Evolutionary conservation across 306 rosid species (phyloP), one percentile per base, ranked within the genome.

Genomic region (Senna tora): DNA sequence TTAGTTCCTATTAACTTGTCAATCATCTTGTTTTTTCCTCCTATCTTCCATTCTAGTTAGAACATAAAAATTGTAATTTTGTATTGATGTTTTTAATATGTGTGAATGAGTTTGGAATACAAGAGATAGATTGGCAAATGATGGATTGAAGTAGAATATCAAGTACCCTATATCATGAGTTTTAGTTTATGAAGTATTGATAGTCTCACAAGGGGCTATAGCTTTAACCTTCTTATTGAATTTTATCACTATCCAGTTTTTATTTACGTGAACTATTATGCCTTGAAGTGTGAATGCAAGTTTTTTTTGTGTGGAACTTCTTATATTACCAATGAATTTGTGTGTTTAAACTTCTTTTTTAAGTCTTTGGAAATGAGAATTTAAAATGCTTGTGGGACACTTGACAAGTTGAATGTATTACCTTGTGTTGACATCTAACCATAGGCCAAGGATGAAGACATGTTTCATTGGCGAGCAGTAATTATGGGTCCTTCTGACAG

Each of bases 401-500:
- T 57, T n/a, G 52, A 72, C 64, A 55, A 43, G 53, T 47, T 47
- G 7, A n/a, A 38, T 41, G 21, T 39, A 25, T 67, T 45, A 75
- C 3, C 67, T 77, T 60, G 30, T 50, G 17, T 52, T 70, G 22
- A 39, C 49, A 3, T 41, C 9, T 53, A 32, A 78, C 45, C 49
- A 50, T 58, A 84, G 88, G 88, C 69, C 91, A 86, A 78, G 28
- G 88, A 84, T n/a, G 88, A 84, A 78, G 88, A 83, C 80, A 83
- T n/a, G 87, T 83, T 83, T 39, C 84, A 80, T 42, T 83, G 84
- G 87, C 83, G 80, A 71, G 88, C 88, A 5, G 81, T 86, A 58
- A 87, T 87, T 72, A 84, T 87, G 88, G n/a, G 91, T 76, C 91
- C 91, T 62, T 74, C 87, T 56, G 91, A 87, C 70, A 87, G 91